Conservation (phyloP, 345 rosid genomes). For the Camelina neglecta region DNA sequence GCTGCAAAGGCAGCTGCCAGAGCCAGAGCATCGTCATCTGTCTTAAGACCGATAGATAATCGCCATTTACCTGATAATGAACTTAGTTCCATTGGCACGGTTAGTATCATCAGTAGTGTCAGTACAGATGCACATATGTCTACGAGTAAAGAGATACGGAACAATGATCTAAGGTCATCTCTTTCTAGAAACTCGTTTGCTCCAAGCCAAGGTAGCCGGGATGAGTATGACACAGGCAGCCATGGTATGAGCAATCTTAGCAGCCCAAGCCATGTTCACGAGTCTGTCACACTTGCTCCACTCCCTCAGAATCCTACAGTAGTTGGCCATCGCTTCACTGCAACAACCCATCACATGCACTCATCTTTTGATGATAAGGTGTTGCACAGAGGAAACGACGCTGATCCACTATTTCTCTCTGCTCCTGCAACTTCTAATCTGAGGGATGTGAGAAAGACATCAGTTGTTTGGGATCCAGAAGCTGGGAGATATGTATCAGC, state of each 20-base stretch:
- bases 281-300: slow-evolving; percentile 78
- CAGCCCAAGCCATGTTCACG: slow-evolving; percentile 82
- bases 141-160: slow-evolving; percentile 53
- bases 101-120: slow-evolving; percentile 72
- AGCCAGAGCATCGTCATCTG: slow-evolving; percentile 96
- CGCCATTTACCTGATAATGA: slow-evolving; percentile 62
- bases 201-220: slow-evolving; percentile 84
- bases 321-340: slow-evolving; percentile 43
- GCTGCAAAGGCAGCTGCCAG: slow-evolving; percentile 87
- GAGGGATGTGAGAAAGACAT: slow-evolving; percentile 77
- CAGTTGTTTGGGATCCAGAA: slow-evolving; percentile 93
- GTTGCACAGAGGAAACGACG: slow-evolving; percentile 52
- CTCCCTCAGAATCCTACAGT: slow-evolving; percentile 63
- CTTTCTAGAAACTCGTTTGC: slow-evolving; percentile 63
- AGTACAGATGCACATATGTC: slow-evolving; percentile 55
- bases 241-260: slow-evolving; percentile 78
- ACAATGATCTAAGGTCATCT: slow-evolving; percentile 56
- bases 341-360: slow-evolving; percentile 47
- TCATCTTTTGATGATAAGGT: slow-evolving; percentile 55
- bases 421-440: slow-evolving; percentile 74
- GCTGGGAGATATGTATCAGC: slow-evolving; percentile 90
- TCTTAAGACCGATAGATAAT: slow-evolving; percentile 67
- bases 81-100: slow-evolving; percentile 68
- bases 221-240: slow-evolving; percentile 79
- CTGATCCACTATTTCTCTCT: slow-evolving; percentile 64